Percentiles rank a stretch among this genome's conserved stretches.
phyloP scores from a whole-genome alignment of 352 stramenopile species.

The Pythium insidiosum region DNA sequence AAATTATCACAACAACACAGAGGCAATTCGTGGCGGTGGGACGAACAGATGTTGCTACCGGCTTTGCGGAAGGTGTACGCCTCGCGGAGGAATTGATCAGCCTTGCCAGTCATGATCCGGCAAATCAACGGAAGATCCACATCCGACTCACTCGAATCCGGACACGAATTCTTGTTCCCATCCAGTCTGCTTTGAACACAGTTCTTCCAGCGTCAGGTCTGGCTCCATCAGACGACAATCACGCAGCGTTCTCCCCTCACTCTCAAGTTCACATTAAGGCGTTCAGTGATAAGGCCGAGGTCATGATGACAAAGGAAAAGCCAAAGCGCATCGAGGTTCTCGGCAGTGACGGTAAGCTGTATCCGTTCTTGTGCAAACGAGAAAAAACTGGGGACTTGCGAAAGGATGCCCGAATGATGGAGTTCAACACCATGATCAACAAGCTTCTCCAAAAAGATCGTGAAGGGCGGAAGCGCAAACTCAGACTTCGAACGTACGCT shows the following conservation, averaged over 20 bases:
- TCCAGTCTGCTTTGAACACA: constrained; percentile 68
- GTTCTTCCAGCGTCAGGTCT: constrained; percentile 58
- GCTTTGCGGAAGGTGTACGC: constrained; percentile 81
- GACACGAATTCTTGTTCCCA: constrained; percentile 70
- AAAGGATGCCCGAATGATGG: constrained; percentile 99
- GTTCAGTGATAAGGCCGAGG: constrained; percentile 88
- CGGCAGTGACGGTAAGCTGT: constrained; percentile 59
- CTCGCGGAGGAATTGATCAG: constrained; percentile 93
- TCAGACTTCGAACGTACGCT: constrained; percentile 97
- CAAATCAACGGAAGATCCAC: constrained; percentile 74
- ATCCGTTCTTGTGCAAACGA: constrained; percentile 93
- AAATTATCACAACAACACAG: constrained; percentile 56
- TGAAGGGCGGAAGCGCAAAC: constrained; percentile 84
- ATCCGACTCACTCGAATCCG: constrained; percentile 64
- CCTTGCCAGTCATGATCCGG: constrained; percentile 86
- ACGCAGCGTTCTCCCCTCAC: constrained; percentile 52
- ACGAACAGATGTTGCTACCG: constrained; percentile 58
- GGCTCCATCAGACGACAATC: constrained; percentile 37
- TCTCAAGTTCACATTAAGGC: constrained; percentile 81
- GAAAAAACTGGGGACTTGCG: constrained; percentile 98
- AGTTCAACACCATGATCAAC: constrained; percentile 99
- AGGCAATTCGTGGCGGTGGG: constrained; percentile 60
- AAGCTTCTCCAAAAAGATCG: constrained; percentile 92
- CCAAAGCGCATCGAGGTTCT: constrained; percentile 96
- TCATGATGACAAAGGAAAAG: constrained; percentile 99